Evolutionary conservation across 371 early-diverging fungal species (phyloP).

Genomic region (Rhizomucor pusillus): DNA sequence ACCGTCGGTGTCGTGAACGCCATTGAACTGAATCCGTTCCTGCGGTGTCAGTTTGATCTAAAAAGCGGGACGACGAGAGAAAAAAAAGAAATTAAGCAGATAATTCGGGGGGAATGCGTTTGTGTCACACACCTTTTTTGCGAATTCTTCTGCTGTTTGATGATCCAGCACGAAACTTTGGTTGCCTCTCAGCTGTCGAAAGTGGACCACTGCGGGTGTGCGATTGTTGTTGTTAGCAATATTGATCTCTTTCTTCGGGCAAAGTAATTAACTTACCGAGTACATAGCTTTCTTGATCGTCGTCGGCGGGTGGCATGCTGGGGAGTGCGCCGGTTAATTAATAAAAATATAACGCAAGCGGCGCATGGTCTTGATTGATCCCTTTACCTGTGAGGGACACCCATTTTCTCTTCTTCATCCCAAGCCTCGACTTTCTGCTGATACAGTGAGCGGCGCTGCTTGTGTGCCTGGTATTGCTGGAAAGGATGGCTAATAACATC

Average conservation of each 20-base stretch:
- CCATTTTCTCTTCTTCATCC: constrained; percentile 12
- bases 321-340: neutral
- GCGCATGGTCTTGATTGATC: too few relatives aligned
- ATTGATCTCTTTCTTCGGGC: too few relatives aligned
- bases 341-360: too few relatives aligned
- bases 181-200: constrained; percentile 43
- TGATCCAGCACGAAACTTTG: constrained; percentile 42
- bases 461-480: constrained; percentile 35
- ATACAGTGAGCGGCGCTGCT: constrained; percentile 24
- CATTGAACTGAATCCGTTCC: constrained; percentile 47
- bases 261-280: constrained; percentile 1
- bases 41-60: constrained; percentile 43
- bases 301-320: neutral
- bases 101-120: neutral
- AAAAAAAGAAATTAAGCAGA: neutral
- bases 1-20: constrained; percentile 54
- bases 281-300: constrained; percentile 4
- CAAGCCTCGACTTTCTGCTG: constrained; percentile 17
- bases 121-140: constrained; percentile 20
- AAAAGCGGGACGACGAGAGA: constrained; percentile 2
- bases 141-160: constrained; percentile 29
- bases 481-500: constrained; percentile 40
- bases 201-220: constrained; percentile 47
- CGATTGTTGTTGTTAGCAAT: too few relatives aligned
- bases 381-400: too few relatives aligned